These are phyloP conservation scores for Yarrowia osloensis DNA, from an alignment of 805 yeast genomes.

Conservation along the genomic window DNA sequence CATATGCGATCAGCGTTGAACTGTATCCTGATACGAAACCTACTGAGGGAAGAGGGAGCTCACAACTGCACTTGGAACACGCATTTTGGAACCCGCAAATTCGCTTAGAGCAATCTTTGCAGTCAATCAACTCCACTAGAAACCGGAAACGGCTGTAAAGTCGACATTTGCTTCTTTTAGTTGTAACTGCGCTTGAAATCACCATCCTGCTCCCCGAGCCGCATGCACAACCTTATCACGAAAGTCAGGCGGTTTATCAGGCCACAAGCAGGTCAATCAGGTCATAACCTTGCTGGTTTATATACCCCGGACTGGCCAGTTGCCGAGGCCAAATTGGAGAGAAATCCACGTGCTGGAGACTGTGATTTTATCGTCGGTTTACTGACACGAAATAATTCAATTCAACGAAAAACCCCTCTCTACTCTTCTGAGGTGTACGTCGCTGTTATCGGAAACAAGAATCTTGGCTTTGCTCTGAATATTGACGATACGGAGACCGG, in stretches of 20 bases:
- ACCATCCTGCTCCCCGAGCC: too few relatives aligned
- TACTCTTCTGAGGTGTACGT: not conserved
- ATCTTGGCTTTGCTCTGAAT: conserved; percentile 2
- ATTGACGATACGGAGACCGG: too few relatives aligned
- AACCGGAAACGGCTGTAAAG: too few relatives aligned
- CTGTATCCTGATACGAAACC: conserved; percentile 16
- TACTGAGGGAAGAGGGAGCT: too few relatives aligned
- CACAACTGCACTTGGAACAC: too few relatives aligned
- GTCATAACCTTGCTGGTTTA: conserved; percentile 17
- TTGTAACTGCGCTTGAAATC: too few relatives aligned
- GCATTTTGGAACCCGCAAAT: too few relatives aligned
- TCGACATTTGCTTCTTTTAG: too few relatives aligned
- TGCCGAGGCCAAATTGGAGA: not conserved
- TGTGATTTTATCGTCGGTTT: not conserved
- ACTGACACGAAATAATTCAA: too few relatives aligned
- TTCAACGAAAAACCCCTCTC: too few relatives aligned
- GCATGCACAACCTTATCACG: conserved; percentile 12
- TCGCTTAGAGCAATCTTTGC: too few relatives aligned
- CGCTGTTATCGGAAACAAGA: conserved; percentile 2
- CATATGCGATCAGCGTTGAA: conserved; percentile 17
- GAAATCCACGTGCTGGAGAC: not conserved
- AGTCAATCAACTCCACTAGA: too few relatives aligned
- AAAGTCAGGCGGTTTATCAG: conserved; percentile 28
- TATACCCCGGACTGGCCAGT: not conserved
- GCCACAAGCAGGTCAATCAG: conserved; percentile 15